A percentile compares a stretch with the other conserved stretches of the same genome.
Conservation (phyloP, 345 rosid genomes). For the Noccaea caerulescens region DNA sequence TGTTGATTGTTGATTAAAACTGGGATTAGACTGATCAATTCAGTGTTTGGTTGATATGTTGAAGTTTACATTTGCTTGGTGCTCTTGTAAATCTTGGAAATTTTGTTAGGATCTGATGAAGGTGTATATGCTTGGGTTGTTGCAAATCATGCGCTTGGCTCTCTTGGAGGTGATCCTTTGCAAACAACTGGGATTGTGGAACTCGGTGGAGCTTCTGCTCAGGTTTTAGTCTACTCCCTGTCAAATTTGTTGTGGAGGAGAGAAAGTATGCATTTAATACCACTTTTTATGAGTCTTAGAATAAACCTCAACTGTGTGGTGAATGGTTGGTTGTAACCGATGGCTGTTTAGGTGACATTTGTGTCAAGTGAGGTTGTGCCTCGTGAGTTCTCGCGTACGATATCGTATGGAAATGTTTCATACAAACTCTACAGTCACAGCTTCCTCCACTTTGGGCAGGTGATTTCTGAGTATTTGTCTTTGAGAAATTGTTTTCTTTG, state of each 20-base stretch:
- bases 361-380: constrained; percentile 75
- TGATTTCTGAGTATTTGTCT: constrained; percentile 36
- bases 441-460: constrained; percentile 97
- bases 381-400: constrained; percentile 63
- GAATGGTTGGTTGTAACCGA: not conserved
- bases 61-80: not conserved
- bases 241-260: not conserved
- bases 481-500: not conserved
- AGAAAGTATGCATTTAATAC: too few relatives aligned
- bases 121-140: constrained; percentile 95
- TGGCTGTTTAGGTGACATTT: constrained; percentile 36
- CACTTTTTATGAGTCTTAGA: not conserved
- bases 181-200: constrained; percentile 86
- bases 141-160: constrained; percentile 81
- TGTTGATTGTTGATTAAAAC: not conserved
- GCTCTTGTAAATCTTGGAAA: not conserved
- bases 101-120: constrained; percentile 84
- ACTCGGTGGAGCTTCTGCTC: constrained; percentile 98
- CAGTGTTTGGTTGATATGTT: constrained; percentile 3
- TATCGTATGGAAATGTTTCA: constrained; percentile 71
- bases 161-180: constrained; percentile 78
- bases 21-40: constrained; percentile 13
- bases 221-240: constrained; percentile 52
- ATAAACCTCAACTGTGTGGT: not conserved
- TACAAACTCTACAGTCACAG: constrained; percentile 95